A percentile compares a stretch with the other conserved stretches of the same genome.
These are phyloP conservation scores for Chrysopogon serrulatus DNA, from an alignment of 176 grass and related monocot species.

Conservation along the genomic window DNA sequence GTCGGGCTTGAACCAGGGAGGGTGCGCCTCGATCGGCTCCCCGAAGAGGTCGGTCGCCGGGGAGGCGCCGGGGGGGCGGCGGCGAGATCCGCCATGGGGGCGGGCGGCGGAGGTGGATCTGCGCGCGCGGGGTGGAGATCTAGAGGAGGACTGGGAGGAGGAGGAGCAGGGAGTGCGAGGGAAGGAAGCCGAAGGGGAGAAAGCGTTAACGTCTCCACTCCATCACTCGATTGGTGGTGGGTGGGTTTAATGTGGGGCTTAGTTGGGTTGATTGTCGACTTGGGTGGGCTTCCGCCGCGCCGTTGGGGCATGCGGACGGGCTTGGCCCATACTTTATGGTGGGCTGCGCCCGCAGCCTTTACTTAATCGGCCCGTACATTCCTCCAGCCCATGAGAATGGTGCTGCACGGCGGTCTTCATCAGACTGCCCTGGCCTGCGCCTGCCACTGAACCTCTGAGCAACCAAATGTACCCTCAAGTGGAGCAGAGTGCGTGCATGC, in stretches of 20 bases:
- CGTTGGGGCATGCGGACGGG: not conserved
- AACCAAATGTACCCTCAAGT: too few species aligned
- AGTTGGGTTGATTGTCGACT: not conserved
- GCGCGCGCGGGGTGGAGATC: constrained; percentile 14
- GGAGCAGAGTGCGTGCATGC: too few species aligned
- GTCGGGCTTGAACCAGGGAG: constrained; percentile 66
- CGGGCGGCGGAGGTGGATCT: not conserved
- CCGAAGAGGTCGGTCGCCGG: constrained; percentile 84
- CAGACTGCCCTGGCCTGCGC: too few species aligned
- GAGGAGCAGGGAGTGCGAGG: not conserved
- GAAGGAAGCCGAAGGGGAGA: not conserved
- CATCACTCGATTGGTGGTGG: not conserved
- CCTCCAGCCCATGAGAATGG: too few species aligned
- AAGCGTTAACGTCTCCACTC: not conserved
- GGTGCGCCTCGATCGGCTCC: constrained; percentile 85
- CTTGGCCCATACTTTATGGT: not conserved
- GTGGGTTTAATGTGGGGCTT: not conserved
- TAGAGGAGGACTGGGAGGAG: not conserved
- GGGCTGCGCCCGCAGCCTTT: not conserved
- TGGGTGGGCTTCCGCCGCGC: not conserved
- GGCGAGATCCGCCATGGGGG: constrained; percentile 51
- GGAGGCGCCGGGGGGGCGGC: not conserved
- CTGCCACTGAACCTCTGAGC: too few species aligned
- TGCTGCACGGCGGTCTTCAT: too few species aligned
- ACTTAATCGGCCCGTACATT: not conserved